These are phyloP conservation scores for Waitea zeae DNA, from an alignment of 1,284 basidiomycete genomes.

Conservation along the genomic window DNA sequence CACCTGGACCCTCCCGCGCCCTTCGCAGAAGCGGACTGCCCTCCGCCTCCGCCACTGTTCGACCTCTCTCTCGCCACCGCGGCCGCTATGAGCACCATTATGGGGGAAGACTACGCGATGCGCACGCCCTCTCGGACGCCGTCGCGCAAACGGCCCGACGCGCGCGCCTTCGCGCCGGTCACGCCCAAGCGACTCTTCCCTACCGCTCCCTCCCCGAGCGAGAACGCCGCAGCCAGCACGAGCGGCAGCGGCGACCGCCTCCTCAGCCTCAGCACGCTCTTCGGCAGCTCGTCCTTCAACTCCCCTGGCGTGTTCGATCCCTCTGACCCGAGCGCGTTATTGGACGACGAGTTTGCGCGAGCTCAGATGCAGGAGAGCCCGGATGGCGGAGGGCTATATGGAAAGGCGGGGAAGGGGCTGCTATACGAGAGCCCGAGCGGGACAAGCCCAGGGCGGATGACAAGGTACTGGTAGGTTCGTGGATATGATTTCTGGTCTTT, in stretches of 20 bases:
- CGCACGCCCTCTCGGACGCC: conserved; percentile 26
- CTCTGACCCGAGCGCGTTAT: conserved; percentile 40
- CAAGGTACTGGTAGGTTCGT: background rate
- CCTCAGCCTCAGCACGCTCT: too few relatives aligned
- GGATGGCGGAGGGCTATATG: conserved; percentile 39
- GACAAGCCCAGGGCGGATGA: conserved; percentile 20
- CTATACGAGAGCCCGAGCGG: conserved; percentile 45
- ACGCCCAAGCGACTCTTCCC: conserved; percentile 42
- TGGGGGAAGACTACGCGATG: conserved; percentile 18
- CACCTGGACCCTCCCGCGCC: conserved; percentile 41
- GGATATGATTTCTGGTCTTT: background rate
- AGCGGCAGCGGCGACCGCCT: too few relatives aligned
- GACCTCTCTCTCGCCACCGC: conserved; percentile 18
- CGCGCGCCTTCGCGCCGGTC: conserved; percentile 21
- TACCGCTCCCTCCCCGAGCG: too few relatives aligned
- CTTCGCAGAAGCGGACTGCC: conserved; percentile 13
- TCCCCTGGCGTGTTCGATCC: conserved; percentile 48
- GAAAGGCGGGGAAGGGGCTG: conserved; percentile 21
- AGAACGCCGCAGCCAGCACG: too few relatives aligned
- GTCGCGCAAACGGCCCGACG: conserved; percentile 11
- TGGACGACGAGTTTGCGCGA: conserved; percentile 40
- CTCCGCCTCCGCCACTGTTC: conserved; percentile 8
- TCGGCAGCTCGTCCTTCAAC: conserved; percentile 16
- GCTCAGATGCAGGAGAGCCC: conserved; percentile 31
- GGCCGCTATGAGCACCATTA: conserved; percentile 5